phyloP scores from a whole-genome alignment of 805 yeast genomes.

The Lipomyces yamanashiensis region DNA sequence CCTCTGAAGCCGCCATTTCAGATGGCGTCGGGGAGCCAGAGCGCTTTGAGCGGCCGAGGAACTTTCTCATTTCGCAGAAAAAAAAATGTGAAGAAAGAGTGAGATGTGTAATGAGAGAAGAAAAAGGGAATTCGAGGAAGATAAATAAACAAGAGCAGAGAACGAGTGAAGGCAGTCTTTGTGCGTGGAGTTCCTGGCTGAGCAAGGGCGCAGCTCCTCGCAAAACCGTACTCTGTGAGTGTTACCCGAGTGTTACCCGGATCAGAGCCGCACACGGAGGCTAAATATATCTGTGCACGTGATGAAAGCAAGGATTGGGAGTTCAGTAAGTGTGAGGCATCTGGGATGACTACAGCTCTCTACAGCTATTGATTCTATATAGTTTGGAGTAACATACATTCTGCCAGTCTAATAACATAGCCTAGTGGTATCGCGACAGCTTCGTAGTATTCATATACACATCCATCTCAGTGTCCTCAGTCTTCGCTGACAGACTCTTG shows the following conservation, averaged over 20 bases:
- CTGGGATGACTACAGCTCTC: no score
- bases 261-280: slow-evolving; percentile 1
- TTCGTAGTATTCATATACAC: slow-evolving; percentile 77
- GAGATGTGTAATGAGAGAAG: background rate
- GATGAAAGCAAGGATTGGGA: no score
- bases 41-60: slow-evolving; percentile 14
- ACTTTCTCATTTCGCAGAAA: slow-evolving; percentile 8
- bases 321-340: no score
- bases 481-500: slow-evolving; percentile 75
- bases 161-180: background rate
- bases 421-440: slow-evolving; percentile 51
- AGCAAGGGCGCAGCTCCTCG: background rate
- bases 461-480: slow-evolving; percentile 81
- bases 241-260: slow-evolving; percentile 14
- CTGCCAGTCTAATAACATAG: background rate
- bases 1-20: background rate
- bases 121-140: background rate
- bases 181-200: background rate
- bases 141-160: no score
- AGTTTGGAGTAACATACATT: no score
- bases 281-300: no score
- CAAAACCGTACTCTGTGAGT: background rate
- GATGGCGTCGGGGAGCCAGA: slow-evolving; percentile 13
- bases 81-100: background rate
- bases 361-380: no score